Evolutionary conservation across 495 filamentous ascomycete species (phyloP).

Genomic region (Trichoderma erinaceum): DNA sequence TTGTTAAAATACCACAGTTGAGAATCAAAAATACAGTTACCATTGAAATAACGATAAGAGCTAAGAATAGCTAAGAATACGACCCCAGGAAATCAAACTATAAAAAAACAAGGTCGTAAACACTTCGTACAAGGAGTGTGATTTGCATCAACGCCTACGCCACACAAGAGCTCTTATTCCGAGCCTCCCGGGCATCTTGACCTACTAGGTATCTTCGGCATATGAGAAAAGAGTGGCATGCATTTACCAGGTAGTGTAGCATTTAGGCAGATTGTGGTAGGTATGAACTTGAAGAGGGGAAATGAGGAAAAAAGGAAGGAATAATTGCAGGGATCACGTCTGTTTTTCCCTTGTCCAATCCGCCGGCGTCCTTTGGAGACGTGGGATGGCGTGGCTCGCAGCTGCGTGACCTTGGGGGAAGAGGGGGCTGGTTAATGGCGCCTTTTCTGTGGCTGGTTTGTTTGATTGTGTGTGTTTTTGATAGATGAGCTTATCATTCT

Average conservation of each 20-base stretch:
- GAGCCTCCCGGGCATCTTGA: background rate
- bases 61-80: background rate
- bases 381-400: too few relatives aligned
- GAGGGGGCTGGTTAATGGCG: too few relatives aligned
- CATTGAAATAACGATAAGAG: background rate
- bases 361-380: too few relatives aligned
- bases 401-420: too few relatives aligned
- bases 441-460: too few relatives aligned
- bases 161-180: conserved; percentile 2
- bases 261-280: background rate
- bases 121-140: background rate
- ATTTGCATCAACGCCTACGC: background rate
- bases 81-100: background rate
- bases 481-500: too few relatives aligned
- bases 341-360: too few relatives aligned
- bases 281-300: too few relatives aligned
- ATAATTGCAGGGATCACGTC: too few relatives aligned
- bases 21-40: too few relatives aligned
- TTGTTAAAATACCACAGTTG: background rate
- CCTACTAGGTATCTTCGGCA: background rate
- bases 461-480: too few relatives aligned
- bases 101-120: background rate
- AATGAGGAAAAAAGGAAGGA: too few relatives aligned
- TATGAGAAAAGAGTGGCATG: background rate
- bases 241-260: background rate